Conservation (phyloP, 441 rosid species). For the Euphorbia schlechtendalii region DNA sequence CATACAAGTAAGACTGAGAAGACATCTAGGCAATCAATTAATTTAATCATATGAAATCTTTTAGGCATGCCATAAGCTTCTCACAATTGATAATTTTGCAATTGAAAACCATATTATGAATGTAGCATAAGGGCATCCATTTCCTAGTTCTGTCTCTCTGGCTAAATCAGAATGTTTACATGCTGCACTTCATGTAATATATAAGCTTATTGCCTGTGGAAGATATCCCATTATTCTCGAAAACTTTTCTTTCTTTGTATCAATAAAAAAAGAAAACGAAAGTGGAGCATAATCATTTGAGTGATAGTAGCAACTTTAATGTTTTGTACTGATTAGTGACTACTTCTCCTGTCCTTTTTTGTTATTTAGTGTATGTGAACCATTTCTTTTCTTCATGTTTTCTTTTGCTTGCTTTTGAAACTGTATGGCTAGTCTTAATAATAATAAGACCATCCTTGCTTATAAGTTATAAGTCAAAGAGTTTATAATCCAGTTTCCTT, state of each 20-base stretch:
- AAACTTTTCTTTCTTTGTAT: too few relatives aligned
- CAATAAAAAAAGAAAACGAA: background rate
- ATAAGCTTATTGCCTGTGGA: background rate
- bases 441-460: background rate
- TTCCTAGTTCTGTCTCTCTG: background rate
- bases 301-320: background rate
- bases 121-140: background rate
- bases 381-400: background rate
- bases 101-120: background rate
- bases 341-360: slow-evolving; percentile 3
- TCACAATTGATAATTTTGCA: background rate
- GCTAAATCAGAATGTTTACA: background rate
- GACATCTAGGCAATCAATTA: slow-evolving; percentile 1
- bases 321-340: too few relatives aligned
- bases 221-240: too few relatives aligned
- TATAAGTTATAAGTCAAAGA: background rate
- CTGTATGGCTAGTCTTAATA: background rate
- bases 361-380: background rate
- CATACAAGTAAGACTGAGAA: slow-evolving; percentile 70
- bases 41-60: background rate
- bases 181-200: slow-evolving; percentile 2
- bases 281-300: background rate
- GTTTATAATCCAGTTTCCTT: slow-evolving; percentile 16
- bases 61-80: too few relatives aligned
- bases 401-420: background rate